Conservation (phyloP, 1,284 basidiomycete species). For the Marasmius oreades region DNA sequence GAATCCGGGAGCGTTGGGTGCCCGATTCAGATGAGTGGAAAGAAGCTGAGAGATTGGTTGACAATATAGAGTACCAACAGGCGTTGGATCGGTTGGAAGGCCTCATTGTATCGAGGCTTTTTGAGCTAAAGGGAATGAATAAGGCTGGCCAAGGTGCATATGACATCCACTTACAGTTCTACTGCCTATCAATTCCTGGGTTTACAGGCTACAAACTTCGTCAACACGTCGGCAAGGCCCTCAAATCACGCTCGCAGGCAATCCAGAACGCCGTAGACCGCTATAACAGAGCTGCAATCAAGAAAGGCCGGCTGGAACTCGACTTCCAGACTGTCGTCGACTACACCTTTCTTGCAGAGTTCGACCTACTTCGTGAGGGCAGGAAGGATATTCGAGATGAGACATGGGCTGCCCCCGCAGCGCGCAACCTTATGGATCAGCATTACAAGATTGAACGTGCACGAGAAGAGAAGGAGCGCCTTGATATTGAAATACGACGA, state of each 20-base stretch:
- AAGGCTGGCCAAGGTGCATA: not conserved
- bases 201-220: slow-evolving; percentile 9
- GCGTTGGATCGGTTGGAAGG: slow-evolving; percentile 7
- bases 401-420: slow-evolving; percentile 18
- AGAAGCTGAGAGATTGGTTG: not conserved
- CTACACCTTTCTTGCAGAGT: slow-evolving; percentile 21
- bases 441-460: slow-evolving; percentile 22
- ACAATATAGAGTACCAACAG: not conserved
- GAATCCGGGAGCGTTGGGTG: slow-evolving; percentile 1
- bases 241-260: not conserved
- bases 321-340: slow-evolving; percentile 18
- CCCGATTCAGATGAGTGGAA: slow-evolving; percentile 3
- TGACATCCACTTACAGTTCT: not conserved
- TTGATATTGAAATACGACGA: slow-evolving; percentile 23
- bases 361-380: slow-evolving; percentile 22
- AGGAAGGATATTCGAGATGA: slow-evolving; percentile 16
- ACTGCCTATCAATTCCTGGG: too few relatives aligned
- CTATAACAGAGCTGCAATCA: not conserved
- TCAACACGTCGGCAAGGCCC: slow-evolving; percentile 3
- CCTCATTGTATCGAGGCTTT: too few relatives aligned
- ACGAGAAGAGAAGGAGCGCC: slow-evolving; percentile 17
- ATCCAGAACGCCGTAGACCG: slow-evolving; percentile 2
- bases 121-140: not conserved
- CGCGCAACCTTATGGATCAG: slow-evolving; percentile 12
- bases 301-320: slow-evolving; percentile 3